Conservation (phyloP, 2,329 filamentous ascomycete species). For the Arthrobotrys pseudoclavata region DNA sequence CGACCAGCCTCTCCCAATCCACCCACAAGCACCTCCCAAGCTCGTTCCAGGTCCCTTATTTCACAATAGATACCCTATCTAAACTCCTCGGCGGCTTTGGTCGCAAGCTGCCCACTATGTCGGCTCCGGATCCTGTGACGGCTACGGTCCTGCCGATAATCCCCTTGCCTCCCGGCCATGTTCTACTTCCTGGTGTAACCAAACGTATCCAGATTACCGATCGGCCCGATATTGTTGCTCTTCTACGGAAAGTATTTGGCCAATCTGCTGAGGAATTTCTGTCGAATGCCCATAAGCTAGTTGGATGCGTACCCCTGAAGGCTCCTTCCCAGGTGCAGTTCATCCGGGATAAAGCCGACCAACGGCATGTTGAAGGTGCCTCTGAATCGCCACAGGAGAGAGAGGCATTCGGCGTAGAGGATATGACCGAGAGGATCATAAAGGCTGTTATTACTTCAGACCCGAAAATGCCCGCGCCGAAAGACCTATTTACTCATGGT, state of each 20-base stretch:
- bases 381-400: slow-evolving; percentile 42
- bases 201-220: slow-evolving; percentile 56
- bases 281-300: slow-evolving; percentile 44
- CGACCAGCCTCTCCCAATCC: not conserved
- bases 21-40: not conserved
- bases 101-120: slow-evolving; percentile 38
- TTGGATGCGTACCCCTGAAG: slow-evolving; percentile 49
- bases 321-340: slow-evolving; percentile 46
- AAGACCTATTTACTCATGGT: slow-evolving; percentile 85
- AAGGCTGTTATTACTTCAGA: slow-evolving; percentile 46
- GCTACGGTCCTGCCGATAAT: slow-evolving; percentile 50
- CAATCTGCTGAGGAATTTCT: slow-evolving; percentile 51
- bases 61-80: slow-evolving; percentile 55
- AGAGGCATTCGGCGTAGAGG: slow-evolving; percentile 49
- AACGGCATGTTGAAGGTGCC: slow-evolving; percentile 49
- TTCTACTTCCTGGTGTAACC: slow-evolving; percentile 47
- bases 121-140: slow-evolving; percentile 40
- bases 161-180: slow-evolving; percentile 46
- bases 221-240: slow-evolving; percentile 49
- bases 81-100: slow-evolving; percentile 54
- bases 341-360: slow-evolving; percentile 40
- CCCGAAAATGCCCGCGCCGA: slow-evolving; percentile 62
- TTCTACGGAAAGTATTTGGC: slow-evolving; percentile 44
- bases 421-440: slow-evolving; percentile 49
- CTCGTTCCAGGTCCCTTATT: not conserved